Evolutionary conservation across 345 rosid species (phyloP), one percentile per base, ranked within the genome.

Genomic region (Clausena lansium): DNA sequence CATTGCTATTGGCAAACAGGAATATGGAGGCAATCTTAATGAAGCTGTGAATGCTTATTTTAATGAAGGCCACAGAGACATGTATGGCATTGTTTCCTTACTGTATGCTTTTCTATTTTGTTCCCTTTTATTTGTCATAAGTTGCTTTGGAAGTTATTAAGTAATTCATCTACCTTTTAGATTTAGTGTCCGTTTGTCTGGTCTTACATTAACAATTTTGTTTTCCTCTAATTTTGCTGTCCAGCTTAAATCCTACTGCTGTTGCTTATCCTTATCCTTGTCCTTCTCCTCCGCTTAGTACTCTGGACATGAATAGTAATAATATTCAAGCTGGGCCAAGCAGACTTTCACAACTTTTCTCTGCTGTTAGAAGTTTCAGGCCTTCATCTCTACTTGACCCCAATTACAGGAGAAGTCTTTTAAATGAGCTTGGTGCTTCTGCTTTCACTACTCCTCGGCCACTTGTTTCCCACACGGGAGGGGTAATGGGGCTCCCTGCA

Each of bases 361-460:
- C 95, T 20, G 87, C 93, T 81, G 90, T 86, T 69, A 85, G 95
- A 83, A 80, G 86, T 81, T 93, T 95, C 81, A 87, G 82, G 84
- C 97, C 94, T 3, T 93, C 98, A 9, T 80, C 88, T 52, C 88
- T 93, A 73, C 87, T 93, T 61, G 92, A 95, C 77, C 88, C 97
- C 35, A 82, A 73, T 83, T 92, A 89, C 74, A 88, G 98, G 84
- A 86, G 98, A 81, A 85, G 71, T 52, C 57, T 52, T 19, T 52
- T 52, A 52, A 52, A 52, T 52, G 57, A 52, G 22, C 57, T 52
- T 52, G 5, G n/a, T 0, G 7, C 22, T 5, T 15, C 57, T 6
- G 45, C 10, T 17, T 19, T 52, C 57, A 52, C 57, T 19, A 17
- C 57, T 52, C 57, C 7, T 19, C 57, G 4, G 22, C 57, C 57